Evolutionary conservation across 1,284 basidiomycete species (phyloP).

Genomic region (Trichosporon faecale): DNA sequence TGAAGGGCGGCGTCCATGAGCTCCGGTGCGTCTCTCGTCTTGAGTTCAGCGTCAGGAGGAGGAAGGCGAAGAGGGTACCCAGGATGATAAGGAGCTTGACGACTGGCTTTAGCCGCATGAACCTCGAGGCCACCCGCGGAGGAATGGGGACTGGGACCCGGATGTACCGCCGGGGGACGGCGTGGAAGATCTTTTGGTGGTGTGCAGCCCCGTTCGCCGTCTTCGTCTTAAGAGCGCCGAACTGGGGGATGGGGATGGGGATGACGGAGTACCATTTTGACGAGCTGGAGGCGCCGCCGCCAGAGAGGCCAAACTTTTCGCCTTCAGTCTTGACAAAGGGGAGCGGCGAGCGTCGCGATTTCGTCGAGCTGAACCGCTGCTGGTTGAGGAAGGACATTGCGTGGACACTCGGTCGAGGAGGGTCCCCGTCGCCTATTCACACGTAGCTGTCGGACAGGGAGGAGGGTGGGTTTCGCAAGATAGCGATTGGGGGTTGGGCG

Average conservation of each 20-base stretch:
- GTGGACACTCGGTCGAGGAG: not conserved
- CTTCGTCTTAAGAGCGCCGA: conserved; percentile 14
- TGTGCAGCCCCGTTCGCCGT: conserved; percentile 27
- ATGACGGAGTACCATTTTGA: conserved; percentile 44
- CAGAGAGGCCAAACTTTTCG: conserved; percentile 39
- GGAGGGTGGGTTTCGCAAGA: not conserved
- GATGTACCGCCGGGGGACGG: conserved; percentile 27
- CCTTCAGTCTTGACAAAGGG: conserved; percentile 44
- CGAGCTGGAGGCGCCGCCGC: conserved; percentile 7
- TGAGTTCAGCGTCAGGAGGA: conserved; percentile 35
- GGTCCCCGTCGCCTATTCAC: not conserved
- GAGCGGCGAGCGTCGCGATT: conserved; percentile 47
- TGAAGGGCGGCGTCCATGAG: conserved; percentile 67
- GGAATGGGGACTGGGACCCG: conserved; percentile 61
- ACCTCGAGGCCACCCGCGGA: conserved; percentile 55
- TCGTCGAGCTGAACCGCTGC: conserved; percentile 24
- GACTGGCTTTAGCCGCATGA: conserved; percentile 58
- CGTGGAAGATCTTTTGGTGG: conserved; percentile 15
- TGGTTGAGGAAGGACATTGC: conserved; percentile 10
- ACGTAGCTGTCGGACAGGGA: not conserved
- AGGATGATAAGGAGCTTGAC: conserved; percentile 56
- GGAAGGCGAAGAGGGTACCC: conserved; percentile 57
- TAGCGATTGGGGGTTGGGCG: not conserved
- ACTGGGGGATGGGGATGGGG: conserved; percentile 45
- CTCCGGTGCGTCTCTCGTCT: conserved; percentile 47